These are phyloP conservation scores for Aureobasidium sp. DNA, from an alignment of 2,329 filamentous ascomycete genomes.

Conservation along the genomic window DNA sequence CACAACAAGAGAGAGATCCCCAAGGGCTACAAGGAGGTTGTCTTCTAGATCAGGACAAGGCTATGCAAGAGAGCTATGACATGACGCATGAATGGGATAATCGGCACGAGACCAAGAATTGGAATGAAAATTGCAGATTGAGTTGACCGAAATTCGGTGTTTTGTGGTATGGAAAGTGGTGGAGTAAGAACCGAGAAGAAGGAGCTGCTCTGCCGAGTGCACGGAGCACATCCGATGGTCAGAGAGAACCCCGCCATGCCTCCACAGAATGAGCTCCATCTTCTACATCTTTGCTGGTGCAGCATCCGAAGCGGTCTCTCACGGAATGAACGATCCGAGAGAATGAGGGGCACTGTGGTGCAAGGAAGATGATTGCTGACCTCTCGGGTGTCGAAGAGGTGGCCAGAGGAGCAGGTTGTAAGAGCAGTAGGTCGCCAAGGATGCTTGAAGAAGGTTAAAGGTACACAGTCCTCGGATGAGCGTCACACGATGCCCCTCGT, in stretches of 20 bases:
- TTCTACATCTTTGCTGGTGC: not conserved
- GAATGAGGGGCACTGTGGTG: not conserved
- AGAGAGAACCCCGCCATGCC: not conserved
- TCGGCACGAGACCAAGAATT: not conserved
- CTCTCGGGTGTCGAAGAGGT: not conserved
- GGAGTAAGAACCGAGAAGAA: not conserved
- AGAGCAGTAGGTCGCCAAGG: not conserved
- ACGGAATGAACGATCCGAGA: not conserved
- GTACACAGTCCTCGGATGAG: not conserved
- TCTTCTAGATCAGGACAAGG: not conserved
- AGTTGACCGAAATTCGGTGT: not conserved
- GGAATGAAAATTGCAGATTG: not conserved
- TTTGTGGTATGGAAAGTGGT: not conserved
- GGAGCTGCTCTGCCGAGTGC: not conserved
- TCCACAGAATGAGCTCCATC: not conserved
- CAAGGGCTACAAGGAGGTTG: conserved; percentile 12
- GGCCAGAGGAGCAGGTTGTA: not conserved
- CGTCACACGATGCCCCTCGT: not conserved
- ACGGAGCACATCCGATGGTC: not conserved
- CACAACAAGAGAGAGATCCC: not conserved
- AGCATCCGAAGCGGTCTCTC: not conserved
- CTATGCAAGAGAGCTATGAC: not conserved
- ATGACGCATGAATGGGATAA: not conserved
- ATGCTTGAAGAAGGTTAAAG: not conserved
- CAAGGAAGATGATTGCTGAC: not conserved